Conservation (phyloP, 1,139 yeast genomes). For the Candida sanyaensis region DNA sequence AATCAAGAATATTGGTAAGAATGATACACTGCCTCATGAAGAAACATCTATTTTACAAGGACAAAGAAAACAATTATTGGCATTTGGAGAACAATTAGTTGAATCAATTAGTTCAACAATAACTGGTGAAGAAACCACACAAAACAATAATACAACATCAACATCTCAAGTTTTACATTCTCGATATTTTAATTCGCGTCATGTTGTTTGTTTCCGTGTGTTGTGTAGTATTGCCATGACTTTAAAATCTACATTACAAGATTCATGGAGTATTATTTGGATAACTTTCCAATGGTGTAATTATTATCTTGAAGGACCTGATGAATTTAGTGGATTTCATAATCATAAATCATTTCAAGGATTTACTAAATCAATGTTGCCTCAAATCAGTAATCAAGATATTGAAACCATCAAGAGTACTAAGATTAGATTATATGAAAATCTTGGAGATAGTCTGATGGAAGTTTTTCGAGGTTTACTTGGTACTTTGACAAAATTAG, state of each 20-base stretch:
- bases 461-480: slow-evolving; percentile 51
- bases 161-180: slow-evolving; percentile 18
- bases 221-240: slow-evolving; percentile 75
- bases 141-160: background rate
- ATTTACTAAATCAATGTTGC: slow-evolving; percentile 21
- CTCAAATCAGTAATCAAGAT: slow-evolving; percentile 44
- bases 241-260: slow-evolving; percentile 67
- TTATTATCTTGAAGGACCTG: slow-evolving; percentile 63
- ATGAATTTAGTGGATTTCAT: slow-evolving; percentile 34
- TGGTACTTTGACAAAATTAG: slow-evolving; percentile 44
- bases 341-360: slow-evolving; percentile 20
- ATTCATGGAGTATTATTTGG: slow-evolving; percentile 71
- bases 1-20: slow-evolving; percentile 38
- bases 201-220: slow-evolving; percentile 78
- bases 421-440: slow-evolving; percentile 59
- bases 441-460: slow-evolving; percentile 55
- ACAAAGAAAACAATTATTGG: slow-evolving; percentile 37
- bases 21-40: slow-evolving; percentile 8
- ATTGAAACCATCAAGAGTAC: slow-evolving; percentile 55
- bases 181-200: slow-evolving; percentile 58
- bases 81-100: slow-evolving; percentile 63
- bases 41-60: slow-evolving; percentile 16
- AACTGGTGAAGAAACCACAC: slow-evolving; percentile 35
- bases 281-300: slow-evolving; percentile 77
- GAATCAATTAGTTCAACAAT: slow-evolving; percentile 37